Percentiles rank a stretch among this genome's conserved stretches.
Conservation (phyloP, 176 grass and related monocot genomes). For the Cenchrus fungigraminus region DNA sequence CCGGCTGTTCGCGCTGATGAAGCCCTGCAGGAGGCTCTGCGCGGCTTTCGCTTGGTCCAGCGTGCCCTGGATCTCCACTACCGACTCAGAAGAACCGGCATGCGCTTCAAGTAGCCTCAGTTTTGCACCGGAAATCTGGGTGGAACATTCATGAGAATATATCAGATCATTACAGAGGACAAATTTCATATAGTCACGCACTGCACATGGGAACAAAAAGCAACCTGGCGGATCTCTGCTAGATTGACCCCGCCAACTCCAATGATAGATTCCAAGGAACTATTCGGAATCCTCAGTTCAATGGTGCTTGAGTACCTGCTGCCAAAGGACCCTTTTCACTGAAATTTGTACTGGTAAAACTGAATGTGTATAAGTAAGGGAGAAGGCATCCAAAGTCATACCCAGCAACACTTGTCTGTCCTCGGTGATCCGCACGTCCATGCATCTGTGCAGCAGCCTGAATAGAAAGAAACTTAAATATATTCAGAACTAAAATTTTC, state of each 20-base stretch:
- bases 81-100: constrained; percentile 51
- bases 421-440: constrained; percentile 59
- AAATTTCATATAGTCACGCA: neutral
- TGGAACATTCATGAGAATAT: constrained; percentile 31
- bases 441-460: constrained; percentile 62
- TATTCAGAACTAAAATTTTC: constrained; percentile 30
- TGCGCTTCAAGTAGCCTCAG: constrained; percentile 54
- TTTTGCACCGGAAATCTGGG: constrained; percentile 71
- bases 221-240: constrained; percentile 75
- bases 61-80: constrained; percentile 74
- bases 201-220: neutral
- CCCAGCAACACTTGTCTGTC: constrained; percentile 44
- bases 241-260: constrained; percentile 73
- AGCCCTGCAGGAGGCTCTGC: constrained; percentile 63
- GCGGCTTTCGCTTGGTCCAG: constrained; percentile 70
- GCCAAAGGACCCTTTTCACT: constrained; percentile 33
- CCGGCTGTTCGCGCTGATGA: constrained; percentile 48
- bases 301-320: constrained; percentile 64
- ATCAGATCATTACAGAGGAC: neutral
- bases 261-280: constrained; percentile 55
- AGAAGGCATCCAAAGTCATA: constrained; percentile 36
- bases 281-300: constrained; percentile 67
- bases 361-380: constrained; percentile 17
- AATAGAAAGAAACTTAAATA: constrained; percentile 38
- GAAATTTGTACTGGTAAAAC: constrained; percentile 4